phyloP scores from a whole-genome alignment of 345 rosid species.

The Moringa oleifera region DNA sequence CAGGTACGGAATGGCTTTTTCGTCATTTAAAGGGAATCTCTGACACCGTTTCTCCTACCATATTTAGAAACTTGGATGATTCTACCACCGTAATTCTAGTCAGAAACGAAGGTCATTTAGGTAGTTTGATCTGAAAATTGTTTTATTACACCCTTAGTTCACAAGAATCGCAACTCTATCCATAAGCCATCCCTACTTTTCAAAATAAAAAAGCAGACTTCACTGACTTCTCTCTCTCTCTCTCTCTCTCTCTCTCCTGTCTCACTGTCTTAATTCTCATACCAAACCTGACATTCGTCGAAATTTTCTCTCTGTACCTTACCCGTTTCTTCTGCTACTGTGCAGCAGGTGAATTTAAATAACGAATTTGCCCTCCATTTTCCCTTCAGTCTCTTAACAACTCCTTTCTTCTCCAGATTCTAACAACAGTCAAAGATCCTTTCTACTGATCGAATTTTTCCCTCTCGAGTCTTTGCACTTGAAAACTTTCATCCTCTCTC shows the following conservation, averaged over 20 bases:
- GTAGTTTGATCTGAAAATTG: too few relatives aligned
- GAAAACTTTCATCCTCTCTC: conserved; percentile 12
- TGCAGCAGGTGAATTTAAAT: background rate
- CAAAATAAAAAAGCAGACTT: background rate
- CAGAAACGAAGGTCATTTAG: too few relatives aligned
- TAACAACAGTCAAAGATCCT: conserved; percentile 49
- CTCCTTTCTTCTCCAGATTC: conserved; percentile 25
- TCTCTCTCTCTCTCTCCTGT: too few relatives aligned
- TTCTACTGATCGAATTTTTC: conserved; percentile 11
- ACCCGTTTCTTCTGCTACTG: conserved; percentile 1
- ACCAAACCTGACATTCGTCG: conserved; percentile 11
- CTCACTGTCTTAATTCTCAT: background rate
- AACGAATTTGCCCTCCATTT: conserved; percentile 27
- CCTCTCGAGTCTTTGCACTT: background rate
- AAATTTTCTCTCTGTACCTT: background rate
- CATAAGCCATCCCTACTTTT: background rate
- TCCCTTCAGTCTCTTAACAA: background rate
- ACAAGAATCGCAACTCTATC: conserved; percentile 18
- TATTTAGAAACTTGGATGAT: too few relatives aligned
- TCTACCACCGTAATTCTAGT: too few relatives aligned
- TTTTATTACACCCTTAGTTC: background rate
- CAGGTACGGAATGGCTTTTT: background rate
- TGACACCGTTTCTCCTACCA: too few relatives aligned
- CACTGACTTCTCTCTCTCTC: background rate
- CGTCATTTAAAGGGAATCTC: background rate